Evolutionary conservation across 352 stramenopile genomes (phyloP).

Genomic region (Globisporangium canariense): DNA sequence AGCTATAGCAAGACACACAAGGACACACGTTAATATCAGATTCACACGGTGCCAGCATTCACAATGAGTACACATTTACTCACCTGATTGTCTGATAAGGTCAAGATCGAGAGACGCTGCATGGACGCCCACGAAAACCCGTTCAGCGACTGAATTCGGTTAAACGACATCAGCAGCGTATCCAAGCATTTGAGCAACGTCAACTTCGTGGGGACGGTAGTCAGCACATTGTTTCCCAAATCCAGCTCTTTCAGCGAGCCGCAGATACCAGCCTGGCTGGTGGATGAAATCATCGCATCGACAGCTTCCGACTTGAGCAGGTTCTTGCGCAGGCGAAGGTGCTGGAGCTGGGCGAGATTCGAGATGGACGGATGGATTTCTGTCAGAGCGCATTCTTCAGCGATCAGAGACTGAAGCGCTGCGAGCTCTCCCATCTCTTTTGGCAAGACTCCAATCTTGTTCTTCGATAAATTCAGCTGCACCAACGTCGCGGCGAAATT

Average conservation of each 20-base stretch:
- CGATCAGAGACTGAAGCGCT: conserved; percentile 60
- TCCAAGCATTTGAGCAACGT: conserved; percentile 48
- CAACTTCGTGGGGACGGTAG: conserved; percentile 38
- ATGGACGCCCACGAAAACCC: conserved; percentile 58
- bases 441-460: conserved; percentile 43
- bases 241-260: conserved; percentile 66
- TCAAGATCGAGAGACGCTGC: conserved; percentile 59
- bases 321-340: conserved; percentile 74
- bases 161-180: conserved; percentile 70
- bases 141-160: conserved; percentile 51
- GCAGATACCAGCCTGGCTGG: conserved; percentile 26
- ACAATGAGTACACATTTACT: neutral
- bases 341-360: conserved; percentile 48
- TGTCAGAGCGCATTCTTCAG: conserved; percentile 65
- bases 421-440: conserved; percentile 46
- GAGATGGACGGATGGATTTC: conserved; percentile 47
- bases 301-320: conserved; percentile 51
- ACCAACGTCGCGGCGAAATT: conserved; percentile 48
- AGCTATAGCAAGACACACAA: conserved; percentile 30
- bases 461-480: conserved; percentile 73
- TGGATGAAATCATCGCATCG: conserved; percentile 33
- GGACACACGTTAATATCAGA: neutral
- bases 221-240: conserved; percentile 67
- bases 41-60: too few species aligned
- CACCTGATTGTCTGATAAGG: conserved; percentile 68